Base-by-base conservation (phyloP, 2,329 filamentous ascomycete species). In the Chaetomium strumarium region DNA sequence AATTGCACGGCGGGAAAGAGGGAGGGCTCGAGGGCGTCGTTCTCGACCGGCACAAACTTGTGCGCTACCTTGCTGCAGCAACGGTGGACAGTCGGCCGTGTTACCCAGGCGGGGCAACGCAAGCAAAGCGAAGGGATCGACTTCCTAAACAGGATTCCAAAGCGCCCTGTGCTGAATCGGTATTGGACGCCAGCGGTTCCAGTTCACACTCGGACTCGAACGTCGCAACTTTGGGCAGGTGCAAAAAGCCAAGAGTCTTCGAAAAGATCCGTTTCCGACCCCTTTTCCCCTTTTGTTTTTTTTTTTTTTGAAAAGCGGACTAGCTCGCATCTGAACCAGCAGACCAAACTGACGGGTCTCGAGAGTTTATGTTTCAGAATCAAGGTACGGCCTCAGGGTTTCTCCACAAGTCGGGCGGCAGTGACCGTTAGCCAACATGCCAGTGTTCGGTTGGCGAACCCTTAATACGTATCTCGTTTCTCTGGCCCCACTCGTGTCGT, bases 131-230 rank as follows among this genome's bases (percentile, higher is more conserved):
- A 55, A 37, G 49, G 52, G 55, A 57, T 52, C 52, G 49, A 55
- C 55, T 57, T 57, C 55, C 55, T 57, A 57, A 57, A 55, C 48
- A 52, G 55, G 55, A 49, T 52, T 37, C 17, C 24, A 38, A 55
- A 53, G 49, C 51, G 45, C 51, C 41, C 48, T 34, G 40, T 46
- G 16, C 38, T 49, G 49, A 46, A 30, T 50, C 20, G 47, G 49
- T 46, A 57, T 55, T 56, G 56, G 51, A 56, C 33, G 45, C 31
- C 36, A 29, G 41, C 36, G 37, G 10, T 14, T n/a, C 7, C 7
- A n/a, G 37, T 13, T 37, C 31, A 30, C 33, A 42, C 36, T 52
- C 43, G 37, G 42, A 39, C 36, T 51, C 17, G 33, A 13, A 36
- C 12, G 13, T 16, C 33, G 40, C 20, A 50, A 17, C 14, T 43